Evolutionary conservation across 2,329 filamentous ascomycete genomes (phyloP), one percentile per base, ranked within the genome.

Genomic region (Chrysoporthe deuterocubensis): DNA sequence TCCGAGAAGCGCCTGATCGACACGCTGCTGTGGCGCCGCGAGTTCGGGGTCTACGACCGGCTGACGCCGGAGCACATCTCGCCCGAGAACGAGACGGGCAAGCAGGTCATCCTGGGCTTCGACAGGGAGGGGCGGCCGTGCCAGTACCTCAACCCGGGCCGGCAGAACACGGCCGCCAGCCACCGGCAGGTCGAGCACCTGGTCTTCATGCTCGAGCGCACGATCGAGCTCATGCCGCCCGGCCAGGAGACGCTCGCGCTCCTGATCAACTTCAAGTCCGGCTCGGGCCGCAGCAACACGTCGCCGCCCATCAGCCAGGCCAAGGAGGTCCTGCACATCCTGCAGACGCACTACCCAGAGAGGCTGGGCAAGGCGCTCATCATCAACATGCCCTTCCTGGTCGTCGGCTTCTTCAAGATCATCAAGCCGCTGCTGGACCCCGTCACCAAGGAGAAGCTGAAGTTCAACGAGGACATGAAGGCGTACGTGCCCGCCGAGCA

Each of bases 401-500:
- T 98, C 70, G 90, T 88, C 79, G 92, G 92, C 62, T 99, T 99
- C 85, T 97, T 98, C 86, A 97, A 97, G 81, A 83, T 97, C 74
- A 94, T 99, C 80, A 94, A 89, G 4, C 94, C 95, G 50, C 97
- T 99, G 81, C 97, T 99, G 81, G 96, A 99, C 79, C 96, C 96
- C 8, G 83, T 94, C 74, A 99, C 96, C 11, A 89, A 92, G 68
- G 90, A 96, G 76, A 99, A 99, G 84, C 90, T 99, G 82, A 96
- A 96, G 82, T 97, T 97, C 85, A 97, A 98, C 83, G 94, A 97
- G 78, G 92, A 96, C 76, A 90, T 97, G 83, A 86, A 85, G 73
- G 84, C 92, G 72, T 93, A 94, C 77, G 91, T 99, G 26, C 94
- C 94, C 5, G 80, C 89, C 8, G 85, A 90, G 74, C 95, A 98